These are phyloP conservation scores for Suillus sp. DNA, from an alignment of 768 basidiomycete species.

Conservation along the genomic window DNA sequence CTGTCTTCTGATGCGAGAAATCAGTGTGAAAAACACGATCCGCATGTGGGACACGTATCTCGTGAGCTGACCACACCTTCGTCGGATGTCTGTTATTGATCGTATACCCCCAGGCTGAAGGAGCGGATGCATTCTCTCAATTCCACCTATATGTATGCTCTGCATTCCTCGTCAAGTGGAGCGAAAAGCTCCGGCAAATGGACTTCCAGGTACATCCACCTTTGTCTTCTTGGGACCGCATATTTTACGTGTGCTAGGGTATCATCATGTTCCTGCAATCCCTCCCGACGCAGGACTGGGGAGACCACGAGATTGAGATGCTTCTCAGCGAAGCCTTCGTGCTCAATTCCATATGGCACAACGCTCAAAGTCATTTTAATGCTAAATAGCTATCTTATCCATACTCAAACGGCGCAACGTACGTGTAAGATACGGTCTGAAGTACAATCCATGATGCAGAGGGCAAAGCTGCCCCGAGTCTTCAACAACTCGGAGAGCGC, in stretches of 20 bases:
- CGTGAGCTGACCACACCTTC: conserved; percentile 48
- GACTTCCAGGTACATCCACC: conserved; percentile 84
- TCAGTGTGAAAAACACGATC: conserved; percentile 94
- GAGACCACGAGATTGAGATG: conserved; percentile 94
- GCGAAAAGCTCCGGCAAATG: conserved; percentile 90
- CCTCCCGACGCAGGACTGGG: conserved; percentile 90
- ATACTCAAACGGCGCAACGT: conserved; percentile 1
- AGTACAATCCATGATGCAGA: background rate
- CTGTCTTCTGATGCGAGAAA: conserved; percentile 96
- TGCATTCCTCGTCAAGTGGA: conserved; percentile 95
- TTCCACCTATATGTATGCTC: conserved; percentile 99
- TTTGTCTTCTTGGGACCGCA: conserved; percentile 6
- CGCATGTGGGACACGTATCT: conserved; percentile 99
- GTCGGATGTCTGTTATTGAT: conserved; percentile 3
- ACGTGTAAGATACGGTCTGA: conserved; percentile 6
- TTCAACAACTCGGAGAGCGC: background rate
- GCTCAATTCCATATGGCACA: conserved; percentile 89
- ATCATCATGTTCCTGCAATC: conserved; percentile 99
- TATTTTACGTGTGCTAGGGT: conserved; percentile 53
- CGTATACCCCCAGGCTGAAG: conserved; percentile 72
- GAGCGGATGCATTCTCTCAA: conserved; percentile 96
- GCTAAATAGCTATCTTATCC: conserved; percentile 42
- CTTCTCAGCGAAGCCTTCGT: conserved; percentile 96
- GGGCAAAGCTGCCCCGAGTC: background rate
- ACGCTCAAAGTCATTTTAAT: conserved; percentile 85